phyloP scores from a whole-genome alignment of 768 basidiomycete species.

The Boletus edulis region DNA sequence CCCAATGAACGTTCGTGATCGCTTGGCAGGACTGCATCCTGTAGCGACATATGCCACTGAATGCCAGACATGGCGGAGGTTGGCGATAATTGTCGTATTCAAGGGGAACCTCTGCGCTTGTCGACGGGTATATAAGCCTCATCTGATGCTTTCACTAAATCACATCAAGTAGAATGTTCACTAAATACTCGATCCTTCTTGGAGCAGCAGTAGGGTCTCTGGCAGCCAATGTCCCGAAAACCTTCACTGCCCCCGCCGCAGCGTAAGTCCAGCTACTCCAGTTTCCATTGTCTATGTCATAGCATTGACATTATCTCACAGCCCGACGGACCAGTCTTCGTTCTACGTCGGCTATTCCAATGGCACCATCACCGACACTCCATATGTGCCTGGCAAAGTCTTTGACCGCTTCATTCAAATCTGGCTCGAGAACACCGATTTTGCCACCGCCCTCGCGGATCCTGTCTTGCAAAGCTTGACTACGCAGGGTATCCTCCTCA shows the following conservation, averaged over 20 bases:
- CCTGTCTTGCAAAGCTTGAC: constrained; percentile 38
- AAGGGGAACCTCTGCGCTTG: no score
- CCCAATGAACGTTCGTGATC: no score
- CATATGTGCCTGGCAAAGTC: constrained; percentile 38
- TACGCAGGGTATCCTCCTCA: constrained; percentile 47
- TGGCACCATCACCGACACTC: constrained; percentile 38
- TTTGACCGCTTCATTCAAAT: constrained; percentile 52
- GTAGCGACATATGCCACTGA: no score
- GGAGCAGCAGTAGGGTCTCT: constrained; percentile 10
- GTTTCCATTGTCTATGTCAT: not conserved
- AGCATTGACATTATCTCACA: constrained; percentile 9
- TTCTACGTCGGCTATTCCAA: constrained; percentile 45
- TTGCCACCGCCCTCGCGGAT: not conserved
- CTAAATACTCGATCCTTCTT: constrained; percentile 10
- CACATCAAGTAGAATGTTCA: constrained; percentile 6
- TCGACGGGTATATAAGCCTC: no score
- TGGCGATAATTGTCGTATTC: no score
- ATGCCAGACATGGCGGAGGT: no score
- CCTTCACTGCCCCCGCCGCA: constrained; percentile 28
- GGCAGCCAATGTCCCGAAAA: constrained; percentile 15
- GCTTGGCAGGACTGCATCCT: no score
- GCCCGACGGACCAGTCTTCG: constrained; percentile 27
- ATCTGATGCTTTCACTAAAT: no score
- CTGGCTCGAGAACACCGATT: constrained; percentile 66
- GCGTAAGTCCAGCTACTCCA: constrained; percentile 14